Evolutionary conservation across 257 asterid genomes (phyloP).

Genomic region (Nicotiana obtusifolia): DNA sequence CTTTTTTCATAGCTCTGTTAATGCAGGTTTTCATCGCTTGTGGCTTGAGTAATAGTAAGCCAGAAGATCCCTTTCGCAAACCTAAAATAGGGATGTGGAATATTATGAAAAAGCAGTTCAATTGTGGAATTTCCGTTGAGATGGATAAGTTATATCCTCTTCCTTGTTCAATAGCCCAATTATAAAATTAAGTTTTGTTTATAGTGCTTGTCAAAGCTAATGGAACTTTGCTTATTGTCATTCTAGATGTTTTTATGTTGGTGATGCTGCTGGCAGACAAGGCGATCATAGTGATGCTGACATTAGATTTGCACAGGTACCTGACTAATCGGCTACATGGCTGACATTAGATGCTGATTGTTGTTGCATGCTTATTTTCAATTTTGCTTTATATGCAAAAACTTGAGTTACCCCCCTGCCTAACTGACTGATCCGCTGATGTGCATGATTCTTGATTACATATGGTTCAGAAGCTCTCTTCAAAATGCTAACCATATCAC

Average conservation of each 20-base stretch:
- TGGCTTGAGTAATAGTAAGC: constrained; percentile 46
- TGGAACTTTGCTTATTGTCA: constrained; percentile 14
- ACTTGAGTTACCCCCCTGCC: background rate
- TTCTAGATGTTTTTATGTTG: constrained; percentile 84
- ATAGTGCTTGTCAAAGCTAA: background rate
- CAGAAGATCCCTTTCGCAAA: constrained; percentile 79
- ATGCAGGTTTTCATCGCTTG: constrained; percentile 94
- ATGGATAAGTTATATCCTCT: constrained; percentile 53
- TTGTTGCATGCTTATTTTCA: background rate
- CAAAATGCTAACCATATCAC: background rate
- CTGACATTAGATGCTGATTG: background rate
- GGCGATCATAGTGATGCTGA: constrained; percentile 89
- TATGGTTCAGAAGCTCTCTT: background rate
- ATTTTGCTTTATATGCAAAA: background rate
- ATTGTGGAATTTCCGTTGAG: constrained; percentile 71
- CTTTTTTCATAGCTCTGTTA: background rate
- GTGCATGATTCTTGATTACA: background rate
- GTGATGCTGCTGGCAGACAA: constrained; percentile 97
- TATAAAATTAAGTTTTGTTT: background rate
- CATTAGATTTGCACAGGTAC: constrained; percentile 84
- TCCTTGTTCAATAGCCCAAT: constrained; percentile 9
- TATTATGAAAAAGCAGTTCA: constrained; percentile 82
- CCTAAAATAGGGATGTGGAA: constrained; percentile 96
- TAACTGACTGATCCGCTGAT: background rate
- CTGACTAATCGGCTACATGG: background rate